Evolutionary conservation across 768 basidiomycete genomes (phyloP).

Genomic region (Leucosporidium scottii): DNA sequence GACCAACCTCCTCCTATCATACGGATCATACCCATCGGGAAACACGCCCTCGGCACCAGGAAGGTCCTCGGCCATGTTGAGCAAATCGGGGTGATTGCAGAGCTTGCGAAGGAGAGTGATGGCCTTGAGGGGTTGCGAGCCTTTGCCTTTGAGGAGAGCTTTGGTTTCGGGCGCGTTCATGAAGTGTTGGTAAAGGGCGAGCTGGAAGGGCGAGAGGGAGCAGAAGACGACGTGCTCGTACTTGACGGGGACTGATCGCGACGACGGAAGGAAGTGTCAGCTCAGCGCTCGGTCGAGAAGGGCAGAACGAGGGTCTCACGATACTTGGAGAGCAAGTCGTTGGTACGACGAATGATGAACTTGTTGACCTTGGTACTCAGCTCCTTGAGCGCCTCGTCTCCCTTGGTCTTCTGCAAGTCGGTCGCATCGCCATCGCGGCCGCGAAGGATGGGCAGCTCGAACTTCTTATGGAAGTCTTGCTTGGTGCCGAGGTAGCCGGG

Average conservation of each 20-base stretch:
- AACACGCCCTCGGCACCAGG: constrained; percentile 39
- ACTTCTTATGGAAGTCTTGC: constrained; percentile 53
- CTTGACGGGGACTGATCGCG: constrained; percentile 79
- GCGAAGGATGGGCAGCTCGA: constrained; percentile 79
- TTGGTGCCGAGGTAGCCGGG: constrained; percentile 68
- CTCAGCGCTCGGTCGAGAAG: background rate
- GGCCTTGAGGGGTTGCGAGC: constrained; percentile 64
- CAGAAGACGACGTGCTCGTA: constrained; percentile 97
- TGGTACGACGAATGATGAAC: constrained; percentile 87
- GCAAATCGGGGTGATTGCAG: constrained; percentile 81
- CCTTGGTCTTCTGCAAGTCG: constrained; percentile 65
- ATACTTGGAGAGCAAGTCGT: constrained; percentile 72
- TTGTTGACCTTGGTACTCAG: constrained; percentile 45
- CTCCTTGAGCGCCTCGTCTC: constrained; percentile 68
- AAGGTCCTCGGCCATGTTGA: constrained; percentile 44
- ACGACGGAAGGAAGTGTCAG: background rate
- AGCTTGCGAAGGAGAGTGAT: constrained; percentile 83
- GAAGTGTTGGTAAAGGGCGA: constrained; percentile 70
- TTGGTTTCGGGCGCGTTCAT: constrained; percentile 67
- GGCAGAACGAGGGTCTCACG: constrained; percentile 52
- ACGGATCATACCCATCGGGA: constrained; percentile 35
- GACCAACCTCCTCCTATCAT: constrained; percentile 29
- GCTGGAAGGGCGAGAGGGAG: constrained; percentile 71
- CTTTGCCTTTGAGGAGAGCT: constrained; percentile 63
- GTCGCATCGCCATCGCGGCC: constrained; percentile 74